Percentiles rank a stretch among this genome's conserved stretches.
Conservation (phyloP, 176 grass and related monocot species). For the Puya raimondii region DNA sequence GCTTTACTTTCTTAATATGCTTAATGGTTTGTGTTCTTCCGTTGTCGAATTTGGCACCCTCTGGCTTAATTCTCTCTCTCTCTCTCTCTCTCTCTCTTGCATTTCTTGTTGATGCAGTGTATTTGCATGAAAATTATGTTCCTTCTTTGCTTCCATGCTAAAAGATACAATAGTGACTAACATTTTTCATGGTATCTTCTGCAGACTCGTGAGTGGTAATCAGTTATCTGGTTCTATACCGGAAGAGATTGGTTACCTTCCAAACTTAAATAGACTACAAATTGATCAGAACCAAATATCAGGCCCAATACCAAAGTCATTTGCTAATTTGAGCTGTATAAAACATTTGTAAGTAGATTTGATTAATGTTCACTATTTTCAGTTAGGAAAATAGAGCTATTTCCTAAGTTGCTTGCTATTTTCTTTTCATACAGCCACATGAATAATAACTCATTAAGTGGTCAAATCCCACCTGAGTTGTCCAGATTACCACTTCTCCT, state of each 20-base stretch:
- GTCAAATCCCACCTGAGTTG: conserved; percentile 72
- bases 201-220: conserved; percentile 89
- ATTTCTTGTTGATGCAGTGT: too few species aligned
- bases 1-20: not conserved
- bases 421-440: conserved; percentile 56
- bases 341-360: conserved; percentile 69
- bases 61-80: too few species aligned
- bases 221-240: conserved; percentile 64
- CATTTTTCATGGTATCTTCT: conserved; percentile 7
- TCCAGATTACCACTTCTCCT: conserved; percentile 44
- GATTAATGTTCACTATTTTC: conserved; percentile 9
- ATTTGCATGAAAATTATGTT: too few species aligned
- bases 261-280: conserved; percentile 62
- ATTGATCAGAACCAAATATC: conserved; percentile 79
- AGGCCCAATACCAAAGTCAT: conserved; percentile 76
- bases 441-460: conserved; percentile 98
- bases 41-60: not conserved
- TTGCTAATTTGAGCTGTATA: conserved; percentile 56
- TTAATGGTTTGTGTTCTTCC: not conserved
- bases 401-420: conserved; percentile 18
- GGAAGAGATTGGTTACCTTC: conserved; percentile 75
- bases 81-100: too few species aligned
- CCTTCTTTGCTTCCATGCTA: too few species aligned
- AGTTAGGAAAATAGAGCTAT: not conserved
- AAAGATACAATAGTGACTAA: not conserved